These are phyloP conservation scores for Tritrichomonas musculus DNA, from an alignment of 208 protist genomes.

Conservation along the genomic window DNA sequence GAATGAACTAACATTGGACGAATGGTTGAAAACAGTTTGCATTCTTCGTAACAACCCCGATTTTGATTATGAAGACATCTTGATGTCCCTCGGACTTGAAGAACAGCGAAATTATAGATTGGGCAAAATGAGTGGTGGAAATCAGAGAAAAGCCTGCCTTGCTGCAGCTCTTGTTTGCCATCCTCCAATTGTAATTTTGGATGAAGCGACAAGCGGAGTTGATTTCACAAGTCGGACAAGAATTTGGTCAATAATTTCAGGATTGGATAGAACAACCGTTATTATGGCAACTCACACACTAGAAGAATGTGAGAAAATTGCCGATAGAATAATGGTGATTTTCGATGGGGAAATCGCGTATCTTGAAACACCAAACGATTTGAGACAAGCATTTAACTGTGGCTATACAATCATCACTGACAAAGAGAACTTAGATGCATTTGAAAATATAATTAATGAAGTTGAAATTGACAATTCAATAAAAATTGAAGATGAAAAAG, in stretches of 20 bases:
- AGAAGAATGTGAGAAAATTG: not conserved
- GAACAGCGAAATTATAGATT: not conserved
- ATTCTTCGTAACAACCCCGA: too few species aligned
- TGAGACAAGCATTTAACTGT: too few species aligned
- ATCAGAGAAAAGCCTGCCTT: not conserved
- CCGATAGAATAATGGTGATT: not conserved
- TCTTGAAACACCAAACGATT: too few species aligned
- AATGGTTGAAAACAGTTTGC: not conserved
- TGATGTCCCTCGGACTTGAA: not conserved
- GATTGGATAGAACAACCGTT: not conserved
- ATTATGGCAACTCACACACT: not conserved
- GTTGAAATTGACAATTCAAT: too few species aligned
- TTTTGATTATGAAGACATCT: too few species aligned
- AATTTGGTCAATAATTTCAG: not conserved
- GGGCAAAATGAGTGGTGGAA: not conserved
- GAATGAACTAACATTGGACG: not conserved
- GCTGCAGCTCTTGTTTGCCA: not conserved
- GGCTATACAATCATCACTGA: too few species aligned
- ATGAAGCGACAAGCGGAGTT: not conserved
- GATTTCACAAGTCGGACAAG: not conserved
- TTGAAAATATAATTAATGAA: too few species aligned
- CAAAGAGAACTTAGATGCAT: not conserved
- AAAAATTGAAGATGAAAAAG: too few species aligned
- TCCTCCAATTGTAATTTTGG: not conserved
- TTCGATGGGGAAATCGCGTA: not conserved